Evolutionary conservation across 1,139 yeast species (phyloP), one percentile per base, ranked within the genome.

Genomic region (Debaryomyces psychrophilus): DNA sequence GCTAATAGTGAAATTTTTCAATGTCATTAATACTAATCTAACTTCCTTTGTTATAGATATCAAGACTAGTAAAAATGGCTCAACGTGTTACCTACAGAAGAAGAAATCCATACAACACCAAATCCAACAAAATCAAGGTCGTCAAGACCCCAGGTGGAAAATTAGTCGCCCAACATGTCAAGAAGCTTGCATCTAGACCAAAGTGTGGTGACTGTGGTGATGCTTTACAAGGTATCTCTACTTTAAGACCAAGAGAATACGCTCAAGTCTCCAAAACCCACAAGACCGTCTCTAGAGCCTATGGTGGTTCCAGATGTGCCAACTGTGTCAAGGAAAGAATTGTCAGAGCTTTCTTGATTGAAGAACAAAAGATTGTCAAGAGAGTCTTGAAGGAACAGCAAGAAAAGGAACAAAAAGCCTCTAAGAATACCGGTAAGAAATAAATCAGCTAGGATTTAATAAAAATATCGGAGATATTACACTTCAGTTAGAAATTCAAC

Each of bases 71-170:
- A 54, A 58, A 51, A 55, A 73, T 73, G 78, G 78, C 77, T 67
- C 76, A 73, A 70, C 76, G 78, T 70, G 76, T 73, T 64, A 73
- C 79, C 59, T 73, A 69, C 71, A 73, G 78, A 73, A 73, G 77
- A 72, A 71, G 76, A 69, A 73, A 72, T 64, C 78, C 78, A 67
- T 73, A 90, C 95, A 92, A 92, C 96, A 90, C 97, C 85, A 87
- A 85, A 79, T 92, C 97, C 67, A 93, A 93, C 96, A 88, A 87
- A 84, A 92, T 90, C 83, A 90, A 88, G 92, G 95, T 92, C 79
- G 95, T 92, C 69, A 92, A 90, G 88, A 93, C 99, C 80, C 98
- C 99, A 78, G 99, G 99, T 83, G 97, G 97, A 73, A 86, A 85
- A 78, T 85, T 93, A 76, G 87, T 90, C 73, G 96, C 96, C 76